Evolutionary conservation across 805 yeast species (phyloP).

Genomic region (Ogataea naganishii): DNA sequence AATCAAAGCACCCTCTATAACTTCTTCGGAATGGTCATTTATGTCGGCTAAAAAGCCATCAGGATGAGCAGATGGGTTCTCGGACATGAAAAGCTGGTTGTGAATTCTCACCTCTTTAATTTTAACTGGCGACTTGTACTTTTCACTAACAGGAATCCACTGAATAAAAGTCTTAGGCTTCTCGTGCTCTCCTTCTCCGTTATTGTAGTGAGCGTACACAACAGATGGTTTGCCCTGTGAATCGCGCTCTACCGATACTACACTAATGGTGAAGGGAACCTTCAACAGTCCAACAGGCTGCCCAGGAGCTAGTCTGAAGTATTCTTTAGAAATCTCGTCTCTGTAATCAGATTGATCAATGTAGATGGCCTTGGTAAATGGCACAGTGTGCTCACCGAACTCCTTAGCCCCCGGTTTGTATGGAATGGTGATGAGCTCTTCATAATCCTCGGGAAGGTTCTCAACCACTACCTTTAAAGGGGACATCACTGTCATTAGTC

Average conservation of each 20-base stretch:
- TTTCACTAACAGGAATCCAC: slow-evolving; percentile 78
- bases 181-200: slow-evolving; percentile 41
- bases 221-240: slow-evolving; percentile 52
- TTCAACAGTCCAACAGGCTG: slow-evolving; percentile 93
- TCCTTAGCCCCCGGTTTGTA: slow-evolving; percentile 79
- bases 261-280: slow-evolving; percentile 78
- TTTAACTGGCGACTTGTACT: slow-evolving; percentile 52
- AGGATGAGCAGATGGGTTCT: slow-evolving; percentile 83
- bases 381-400: slow-evolving; percentile 67
- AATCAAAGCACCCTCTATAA: slow-evolving; percentile 56
- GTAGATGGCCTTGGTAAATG: slow-evolving; percentile 69
- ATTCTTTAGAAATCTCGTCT: slow-evolving; percentile 56
- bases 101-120: slow-evolving; percentile 78
- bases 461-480: slow-evolving; percentile 81
- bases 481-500: slow-evolving; percentile 86
- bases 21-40: slow-evolving; percentile 68
- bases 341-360: slow-evolving; percentile 88
- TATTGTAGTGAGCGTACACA: slow-evolving; percentile 75
- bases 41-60: slow-evolving; percentile 84
- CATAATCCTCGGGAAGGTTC: slow-evolving; percentile 68
- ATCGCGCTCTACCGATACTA: slow-evolving; percentile 58
- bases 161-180: slow-evolving; percentile 96
- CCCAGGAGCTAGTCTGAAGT: slow-evolving; percentile 87
- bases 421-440: slow-evolving; percentile 68
- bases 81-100: slow-evolving; percentile 81